phyloP scores from a whole-genome alignment of 306 rosid genomes.

The Prosopis cineraria region DNA sequence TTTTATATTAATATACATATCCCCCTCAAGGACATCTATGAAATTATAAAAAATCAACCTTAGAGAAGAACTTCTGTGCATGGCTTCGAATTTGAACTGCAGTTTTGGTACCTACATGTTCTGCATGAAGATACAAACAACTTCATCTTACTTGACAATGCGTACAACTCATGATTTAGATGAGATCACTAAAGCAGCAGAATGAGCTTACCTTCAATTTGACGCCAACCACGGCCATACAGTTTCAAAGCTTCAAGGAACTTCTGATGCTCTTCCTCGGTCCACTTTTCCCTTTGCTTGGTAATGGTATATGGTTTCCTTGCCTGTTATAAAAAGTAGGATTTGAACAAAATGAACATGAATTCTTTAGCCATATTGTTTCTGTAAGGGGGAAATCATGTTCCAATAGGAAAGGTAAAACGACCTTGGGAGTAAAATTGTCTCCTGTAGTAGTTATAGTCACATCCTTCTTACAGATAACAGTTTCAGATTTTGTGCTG shows the following conservation, averaged over 20 bases:
- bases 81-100: conserved; percentile 99
- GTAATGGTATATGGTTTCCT: conserved; percentile 93
- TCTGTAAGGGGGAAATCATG: neutral
- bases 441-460: conserved; percentile 48
- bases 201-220: conserved; percentile 74
- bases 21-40: conserved; percentile 4
- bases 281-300: conserved; percentile 97
- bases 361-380: conserved; percentile 1
- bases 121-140: conserved; percentile 60
- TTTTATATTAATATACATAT: neutral
- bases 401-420: conserved; percentile 21
- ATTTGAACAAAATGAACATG: conserved; percentile 5
- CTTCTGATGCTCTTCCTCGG: conserved; percentile 89
- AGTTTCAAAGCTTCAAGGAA: conserved; percentile 93
- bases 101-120: conserved; percentile 94
- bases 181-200: conserved; percentile 5
- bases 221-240: conserved; percentile 99
- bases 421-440: conserved; percentile 68
- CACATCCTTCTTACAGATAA: conserved; percentile 33
- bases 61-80: conserved; percentile 98
- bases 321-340: conserved; percentile 46
- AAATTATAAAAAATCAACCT: conserved; percentile 54
- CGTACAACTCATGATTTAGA: neutral
- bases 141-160: conserved; percentile 38
- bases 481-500: conserved; percentile 44